Evolutionary conservation across 495 filamentous ascomycete species (phyloP), one percentile per base, ranked within the genome.

Genomic region (Podospora australis): DNA sequence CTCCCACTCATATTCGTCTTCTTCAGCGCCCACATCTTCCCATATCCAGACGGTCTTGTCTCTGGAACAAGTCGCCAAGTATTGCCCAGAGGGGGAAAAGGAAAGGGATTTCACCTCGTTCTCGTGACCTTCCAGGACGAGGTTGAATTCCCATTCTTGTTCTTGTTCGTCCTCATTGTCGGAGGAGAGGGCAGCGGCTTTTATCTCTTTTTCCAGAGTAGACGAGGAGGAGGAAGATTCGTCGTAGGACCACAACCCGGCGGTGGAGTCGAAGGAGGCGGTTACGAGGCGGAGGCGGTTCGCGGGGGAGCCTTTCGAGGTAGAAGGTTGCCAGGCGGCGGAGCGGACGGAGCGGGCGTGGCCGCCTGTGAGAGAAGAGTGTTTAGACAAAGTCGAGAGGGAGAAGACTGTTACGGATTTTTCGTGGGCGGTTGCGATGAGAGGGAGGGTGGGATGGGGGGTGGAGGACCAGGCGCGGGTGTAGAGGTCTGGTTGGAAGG

Each of bases 41-140:
- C 92, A 98, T 41, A 98, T 85, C 92, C 92, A 98, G n/a, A 98
- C 87, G 19, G 79, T 84, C 70, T 96, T 96, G 65, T 98, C 92
- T 9, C 92, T 75, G 19, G 79, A 83, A 60, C 90, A 97, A 0
- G 90, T 96, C 5, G 92, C 92, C 3, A 98, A 78, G 47, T 84
- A 79, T 63, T 84, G 82, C 0, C 89, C 88, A 1, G 81, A 83
- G 0, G 88, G 78, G 2, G 80, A 84, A 79, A 87, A 98, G 11
- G 84, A 78, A 2, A 95, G 78, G 21, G 74, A 78, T 62, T 98
- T 98, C 57, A 98, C 83, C 64, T 98, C 92, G 45, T 83, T 87
- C 39, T 96, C 91, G 56, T 97, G 92, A 0, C 92, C 92, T 54
- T 96, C 91, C 0, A 98, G 75, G 0, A 96, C 81, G 11, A 95